Conservation (phyloP, 495 filamentous ascomycete genomes). For the Cairneyella variabilis region DNA sequence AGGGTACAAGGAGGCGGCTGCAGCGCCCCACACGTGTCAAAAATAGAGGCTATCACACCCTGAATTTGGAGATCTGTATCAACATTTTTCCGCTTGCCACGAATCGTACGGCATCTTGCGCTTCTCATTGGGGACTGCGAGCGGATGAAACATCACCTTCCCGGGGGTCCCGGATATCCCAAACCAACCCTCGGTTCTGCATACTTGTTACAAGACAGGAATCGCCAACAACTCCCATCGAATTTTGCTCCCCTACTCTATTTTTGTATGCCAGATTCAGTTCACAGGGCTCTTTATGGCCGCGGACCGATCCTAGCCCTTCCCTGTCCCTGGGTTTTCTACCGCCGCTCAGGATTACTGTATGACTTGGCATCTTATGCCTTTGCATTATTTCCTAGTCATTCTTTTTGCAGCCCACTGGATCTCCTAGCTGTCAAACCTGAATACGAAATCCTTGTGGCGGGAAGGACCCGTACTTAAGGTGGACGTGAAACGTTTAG, state of each 20-base stretch:
- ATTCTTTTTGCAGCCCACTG: background rate
- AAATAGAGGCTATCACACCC: conserved; percentile 14
- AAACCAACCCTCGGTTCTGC: conserved; percentile 8
- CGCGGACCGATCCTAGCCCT: conserved; percentile 19
- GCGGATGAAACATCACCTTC: conserved; percentile 25
- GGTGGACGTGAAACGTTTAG: conserved; percentile 22
- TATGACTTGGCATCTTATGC: conserved; percentile 19
- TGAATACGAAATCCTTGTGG: background rate
- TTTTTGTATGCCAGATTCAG: conserved; percentile 10
- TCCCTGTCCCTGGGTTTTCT: background rate
- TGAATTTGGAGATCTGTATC: conserved; percentile 15
- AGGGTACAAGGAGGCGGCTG: background rate
- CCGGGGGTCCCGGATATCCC: conserved; percentile 5
- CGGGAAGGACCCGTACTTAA: background rate
- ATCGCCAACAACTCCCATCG: conserved; percentile 1
- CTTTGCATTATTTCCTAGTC: background rate
- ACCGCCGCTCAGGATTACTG: background rate
- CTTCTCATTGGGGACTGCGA: conserved; percentile 19
- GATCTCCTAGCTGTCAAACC: too few species aligned
- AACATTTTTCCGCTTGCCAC: conserved; percentile 9
- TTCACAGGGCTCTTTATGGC: background rate
- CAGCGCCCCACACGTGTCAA: conserved; percentile 3
- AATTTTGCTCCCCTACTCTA: conserved; percentile 5
- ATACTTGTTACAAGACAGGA: conserved; percentile 3
- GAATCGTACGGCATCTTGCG: conserved; percentile 2